These are phyloP conservation scores for Corynascus novoguineensis DNA, from an alignment of 495 filamentous ascomycete species.

Conservation along the genomic window DNA sequence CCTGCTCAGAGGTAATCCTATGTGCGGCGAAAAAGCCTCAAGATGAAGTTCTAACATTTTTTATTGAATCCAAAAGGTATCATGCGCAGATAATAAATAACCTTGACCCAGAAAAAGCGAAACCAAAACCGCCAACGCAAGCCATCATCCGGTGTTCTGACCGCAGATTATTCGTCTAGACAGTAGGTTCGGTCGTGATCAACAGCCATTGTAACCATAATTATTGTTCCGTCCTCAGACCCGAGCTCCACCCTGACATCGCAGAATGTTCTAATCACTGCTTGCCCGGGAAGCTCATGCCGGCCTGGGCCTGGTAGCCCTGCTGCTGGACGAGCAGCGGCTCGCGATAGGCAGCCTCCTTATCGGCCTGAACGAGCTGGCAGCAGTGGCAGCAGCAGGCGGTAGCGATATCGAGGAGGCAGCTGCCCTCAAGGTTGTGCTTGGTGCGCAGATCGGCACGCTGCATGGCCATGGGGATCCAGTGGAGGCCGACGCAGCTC, in stretches of 20 bases:
- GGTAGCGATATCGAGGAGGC: conserved; percentile 33
- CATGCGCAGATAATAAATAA: neutral
- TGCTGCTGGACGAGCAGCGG: conserved; percentile 14
- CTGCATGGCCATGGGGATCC: conserved; percentile 38
- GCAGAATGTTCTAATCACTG: conserved; percentile 5
- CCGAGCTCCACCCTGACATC: too few species aligned
- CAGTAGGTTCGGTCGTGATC: neutral
- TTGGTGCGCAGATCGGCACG: conserved; percentile 38
- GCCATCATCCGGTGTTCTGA: too few species aligned
- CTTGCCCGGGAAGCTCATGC: conserved; percentile 24
- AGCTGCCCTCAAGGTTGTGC: conserved; percentile 40
- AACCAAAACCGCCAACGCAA: neutral
- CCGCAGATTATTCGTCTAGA: neutral
- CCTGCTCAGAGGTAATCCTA: too few species aligned
- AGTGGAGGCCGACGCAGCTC: conserved; percentile 30
- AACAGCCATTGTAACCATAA: neutral
- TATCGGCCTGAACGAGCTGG: conserved; percentile 35
- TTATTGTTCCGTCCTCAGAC: neutral
- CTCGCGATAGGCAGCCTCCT: conserved; percentile 30
- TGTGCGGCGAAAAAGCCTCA: too few species aligned
- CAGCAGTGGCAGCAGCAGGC: conserved; percentile 43
- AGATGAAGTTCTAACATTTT: neutral
- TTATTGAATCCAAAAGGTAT: neutral
- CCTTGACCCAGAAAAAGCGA: neutral
- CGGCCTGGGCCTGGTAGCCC: conserved; percentile 24